Percentiles rank a stretch among this genome's conserved stretches.
Evolutionary conservation across 768 basidiomycete genomes (phyloP).

Genomic region (Amyloporia xantha): DNA sequence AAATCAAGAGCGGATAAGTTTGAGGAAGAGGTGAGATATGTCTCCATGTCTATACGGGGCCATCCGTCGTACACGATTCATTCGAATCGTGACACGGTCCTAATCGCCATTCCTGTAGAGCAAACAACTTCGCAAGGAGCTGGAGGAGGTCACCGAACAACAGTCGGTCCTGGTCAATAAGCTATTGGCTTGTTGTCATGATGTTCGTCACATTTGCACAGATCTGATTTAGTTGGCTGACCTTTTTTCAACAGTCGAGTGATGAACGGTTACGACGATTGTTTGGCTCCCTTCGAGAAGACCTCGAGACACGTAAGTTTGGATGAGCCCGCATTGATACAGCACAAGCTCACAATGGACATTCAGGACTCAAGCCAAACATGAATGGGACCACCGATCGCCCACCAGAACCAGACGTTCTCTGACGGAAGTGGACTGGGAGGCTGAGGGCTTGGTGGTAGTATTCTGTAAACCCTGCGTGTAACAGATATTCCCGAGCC

Average conservation of each 20-base stretch:
- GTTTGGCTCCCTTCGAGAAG: conserved; percentile 76
- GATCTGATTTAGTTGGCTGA: conserved; percentile 9
- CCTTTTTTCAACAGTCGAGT: conserved; percentile 48
- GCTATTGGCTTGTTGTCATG: conserved; percentile 79
- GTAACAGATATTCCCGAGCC: background rate
- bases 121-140: conserved; percentile 62
- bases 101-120: conserved; percentile 34
- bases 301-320: conserved; percentile 58
- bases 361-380: background rate
- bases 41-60: conserved; percentile 3
- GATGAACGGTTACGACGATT: conserved; percentile 78
- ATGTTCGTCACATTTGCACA: conserved; percentile 39
- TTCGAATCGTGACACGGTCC: too few relatives aligned
- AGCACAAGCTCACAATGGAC: too few relatives aligned
- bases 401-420: conserved; percentile 3
- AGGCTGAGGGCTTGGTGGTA: background rate
- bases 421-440: background rate
- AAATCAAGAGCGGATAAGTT: conserved; percentile 57
- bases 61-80: too few relatives aligned
- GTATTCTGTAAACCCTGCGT: background rate
- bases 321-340: conserved; percentile 4
- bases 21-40: conserved; percentile 66
- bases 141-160: conserved; percentile 74
- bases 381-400: background rate
- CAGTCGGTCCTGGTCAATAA: conserved; percentile 81